Conservation (phyloP, 148 eudicot genomes). For the Gaultheria prostrata region DNA sequence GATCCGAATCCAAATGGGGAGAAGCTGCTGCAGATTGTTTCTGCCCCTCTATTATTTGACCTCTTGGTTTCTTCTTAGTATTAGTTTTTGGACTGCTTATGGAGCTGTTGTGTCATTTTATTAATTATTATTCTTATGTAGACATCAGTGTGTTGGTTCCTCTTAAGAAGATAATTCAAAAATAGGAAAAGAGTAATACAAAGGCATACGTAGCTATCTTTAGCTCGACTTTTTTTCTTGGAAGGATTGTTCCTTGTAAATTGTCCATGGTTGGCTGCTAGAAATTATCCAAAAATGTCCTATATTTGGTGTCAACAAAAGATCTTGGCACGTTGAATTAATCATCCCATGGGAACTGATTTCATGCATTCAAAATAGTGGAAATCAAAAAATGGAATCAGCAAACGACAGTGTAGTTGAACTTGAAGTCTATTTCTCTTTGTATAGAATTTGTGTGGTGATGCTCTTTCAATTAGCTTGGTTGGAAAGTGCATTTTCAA, state of each 20-base stretch:
- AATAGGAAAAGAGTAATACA: background rate
- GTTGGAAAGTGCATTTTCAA: background rate
- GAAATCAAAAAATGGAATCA: background rate
- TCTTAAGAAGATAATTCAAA: background rate
- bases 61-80: background rate
- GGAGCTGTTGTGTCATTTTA: background rate
- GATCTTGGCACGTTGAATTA: background rate
- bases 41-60: background rate
- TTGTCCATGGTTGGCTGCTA: background rate
- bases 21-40: conserved; percentile 72
- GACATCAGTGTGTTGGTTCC: background rate
- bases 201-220: background rate
- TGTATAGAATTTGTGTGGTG: background rate
- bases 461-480: background rate
- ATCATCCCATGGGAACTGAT: background rate
- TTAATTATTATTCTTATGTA: background rate
- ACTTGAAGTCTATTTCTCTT: background rate
- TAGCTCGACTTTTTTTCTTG: background rate
- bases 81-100: background rate
- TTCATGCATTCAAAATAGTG: background rate
- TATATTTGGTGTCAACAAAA: background rate
- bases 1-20: conserved; percentile 94
- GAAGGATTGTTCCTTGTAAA: background rate
- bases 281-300: too few species aligned
- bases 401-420: background rate